Percentiles rank a stretch among this genome's conserved stretches.
phyloP scores from a whole-genome alignment of 2,329 filamentous ascomycete species.

The Fusarium sarcochroum region DNA sequence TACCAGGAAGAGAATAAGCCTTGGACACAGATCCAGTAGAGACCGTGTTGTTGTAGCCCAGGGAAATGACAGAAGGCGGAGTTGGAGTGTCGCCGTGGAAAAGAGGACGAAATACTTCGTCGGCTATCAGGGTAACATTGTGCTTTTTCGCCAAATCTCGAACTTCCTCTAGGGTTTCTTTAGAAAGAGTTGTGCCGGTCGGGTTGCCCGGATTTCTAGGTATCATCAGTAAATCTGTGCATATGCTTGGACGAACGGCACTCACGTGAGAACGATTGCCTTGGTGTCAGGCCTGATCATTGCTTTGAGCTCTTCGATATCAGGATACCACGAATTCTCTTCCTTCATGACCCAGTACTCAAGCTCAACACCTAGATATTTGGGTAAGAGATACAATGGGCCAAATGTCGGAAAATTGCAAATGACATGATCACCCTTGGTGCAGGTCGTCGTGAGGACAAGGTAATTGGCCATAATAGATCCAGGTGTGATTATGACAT shows the following conservation, averaged over 20 bases:
- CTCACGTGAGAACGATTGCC: background rate
- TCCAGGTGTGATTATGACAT: slow-evolving; percentile 4
- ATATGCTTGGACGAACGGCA: no score
- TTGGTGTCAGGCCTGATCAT: background rate
- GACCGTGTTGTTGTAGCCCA: background rate
- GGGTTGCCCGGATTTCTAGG: background rate
- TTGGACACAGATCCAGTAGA: background rate
- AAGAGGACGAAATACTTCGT: slow-evolving; percentile 4
- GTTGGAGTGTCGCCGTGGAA: background rate
- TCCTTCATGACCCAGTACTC: background rate
- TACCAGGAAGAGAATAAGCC: background rate
- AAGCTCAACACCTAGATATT: background rate
- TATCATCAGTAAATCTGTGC: no score
- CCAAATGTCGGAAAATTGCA: background rate
- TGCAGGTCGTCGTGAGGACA: background rate
- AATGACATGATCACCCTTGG: background rate
- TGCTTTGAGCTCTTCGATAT: background rate
- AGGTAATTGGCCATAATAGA: slow-evolving; percentile 2
- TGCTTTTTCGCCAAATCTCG: background rate
- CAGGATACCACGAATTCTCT: background rate
- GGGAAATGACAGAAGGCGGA: background rate
- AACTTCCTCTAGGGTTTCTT: background rate
- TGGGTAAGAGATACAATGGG: background rate
- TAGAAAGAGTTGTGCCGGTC: background rate
- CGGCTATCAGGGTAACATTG: background rate